A percentile compares a stretch with the other conserved stretches of the same genome.
These are phyloP conservation scores for Picochlorum sp. DNA, from an alignment of 139 green algal genomes.

Conservation along the genomic window DNA sequence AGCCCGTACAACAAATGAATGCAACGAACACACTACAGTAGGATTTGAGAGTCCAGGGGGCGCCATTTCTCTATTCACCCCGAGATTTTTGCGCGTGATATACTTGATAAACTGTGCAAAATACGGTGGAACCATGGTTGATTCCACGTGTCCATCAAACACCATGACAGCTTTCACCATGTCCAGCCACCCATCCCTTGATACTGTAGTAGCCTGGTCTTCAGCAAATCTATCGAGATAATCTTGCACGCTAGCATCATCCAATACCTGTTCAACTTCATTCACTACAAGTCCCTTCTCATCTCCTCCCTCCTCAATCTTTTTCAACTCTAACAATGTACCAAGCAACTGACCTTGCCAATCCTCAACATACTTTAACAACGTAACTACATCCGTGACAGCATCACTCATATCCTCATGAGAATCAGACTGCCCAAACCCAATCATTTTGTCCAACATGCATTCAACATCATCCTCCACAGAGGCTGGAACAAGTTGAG, in stretches of 20 bases:
- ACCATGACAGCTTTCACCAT: not conserved
- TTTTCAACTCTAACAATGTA: not conserved
- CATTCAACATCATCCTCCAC: not conserved
- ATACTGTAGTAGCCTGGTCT: no score
- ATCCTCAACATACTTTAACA: not conserved
- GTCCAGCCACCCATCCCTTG: not conserved
- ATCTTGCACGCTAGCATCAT: no score
- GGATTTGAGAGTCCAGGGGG: conserved; percentile 69
- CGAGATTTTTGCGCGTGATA: conserved; percentile 63
- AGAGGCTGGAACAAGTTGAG: not conserved
- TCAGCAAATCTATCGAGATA: no score
- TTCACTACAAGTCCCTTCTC: no score
- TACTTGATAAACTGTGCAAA: conserved; percentile 47
- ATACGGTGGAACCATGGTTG: not conserved
- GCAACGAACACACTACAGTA: conserved; percentile 59
- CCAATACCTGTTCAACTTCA: no score
- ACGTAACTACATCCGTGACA: not conserved
- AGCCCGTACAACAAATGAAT: conserved; percentile 64
- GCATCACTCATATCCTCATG: not conserved
- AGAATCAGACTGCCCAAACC: not conserved
- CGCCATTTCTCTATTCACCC: conserved; percentile 49
- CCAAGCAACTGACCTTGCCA: conserved; percentile 3
- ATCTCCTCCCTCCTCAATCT: no score
- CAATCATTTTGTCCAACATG: not conserved
- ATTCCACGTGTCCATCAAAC: not conserved